Evolutionary conservation across 1,284 basidiomycete species (phyloP), one percentile per base, ranked within the genome.

Genomic region (Cryptococcus sp.): DNA sequence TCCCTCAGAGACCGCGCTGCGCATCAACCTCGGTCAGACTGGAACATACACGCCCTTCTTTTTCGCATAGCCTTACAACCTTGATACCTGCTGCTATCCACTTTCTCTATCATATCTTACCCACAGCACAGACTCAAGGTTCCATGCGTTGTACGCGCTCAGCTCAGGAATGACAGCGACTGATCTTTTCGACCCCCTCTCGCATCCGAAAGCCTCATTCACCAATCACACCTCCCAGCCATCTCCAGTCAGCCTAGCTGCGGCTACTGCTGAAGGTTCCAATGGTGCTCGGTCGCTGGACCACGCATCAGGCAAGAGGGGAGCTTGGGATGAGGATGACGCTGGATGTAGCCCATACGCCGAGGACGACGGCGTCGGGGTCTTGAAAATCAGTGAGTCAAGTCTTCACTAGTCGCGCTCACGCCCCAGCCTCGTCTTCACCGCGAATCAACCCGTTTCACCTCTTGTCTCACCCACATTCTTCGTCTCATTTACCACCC

Each of bases 361-460:
- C 13, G 40, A 27, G 19, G 22, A 44, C 16, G 52, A 38, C 17
- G 42, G 53, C 41, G 53, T 57, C 15, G 60, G 60, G 46, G 44
- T 51, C 17, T 16, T 56, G 15, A 44, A 42, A 41, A 48, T 62
- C 10, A 50, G 60, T 60, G 49, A 55, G 61, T 62, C 15, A 31
- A 42, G 44, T 10, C 25, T n/a, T 41, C 22, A 16, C 25, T 15
- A 17, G 23, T 31, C 3, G 31, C n/a, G 31, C 40, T 31, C 25
- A 40, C 41, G 40, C 22, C 7, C 23, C 60, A 62, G 64, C 47
- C 41, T 27, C 53, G 19, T 41, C 61, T n/a, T 60, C 67, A 22
- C 62, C 68, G 10, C 54, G 55, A 25, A 64, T 75, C 48, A 75
- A 75, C 53, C 73, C 73, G 6, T 72, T 73, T 54, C 71, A 75